A percentile compares a stretch with the other conserved stretches of the same genome.
Conservation (phyloP, 345 rosid species). For the Bruguiera parviflora region DNA sequence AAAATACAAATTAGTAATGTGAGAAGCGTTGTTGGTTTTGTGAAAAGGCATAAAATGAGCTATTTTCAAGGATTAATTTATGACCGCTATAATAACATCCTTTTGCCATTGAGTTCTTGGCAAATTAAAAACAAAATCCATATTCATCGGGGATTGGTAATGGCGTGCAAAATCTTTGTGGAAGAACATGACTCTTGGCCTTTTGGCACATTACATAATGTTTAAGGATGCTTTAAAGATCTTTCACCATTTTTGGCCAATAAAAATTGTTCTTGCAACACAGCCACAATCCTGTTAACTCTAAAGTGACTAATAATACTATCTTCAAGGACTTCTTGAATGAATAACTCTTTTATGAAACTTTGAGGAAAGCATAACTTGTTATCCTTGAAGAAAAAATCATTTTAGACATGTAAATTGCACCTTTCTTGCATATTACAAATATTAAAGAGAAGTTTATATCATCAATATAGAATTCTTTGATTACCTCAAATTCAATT, state of each 20-base stretch:
- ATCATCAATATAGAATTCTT: background rate
- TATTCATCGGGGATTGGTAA: background rate
- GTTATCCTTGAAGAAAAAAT: background rate
- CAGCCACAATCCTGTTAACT: too few relatives aligned
- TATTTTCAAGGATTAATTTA: conserved; percentile 1
- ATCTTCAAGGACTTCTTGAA: too few relatives aligned
- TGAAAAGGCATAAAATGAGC: conserved; percentile 11
- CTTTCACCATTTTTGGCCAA: too few relatives aligned
- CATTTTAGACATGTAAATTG: background rate
- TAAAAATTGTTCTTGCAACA: too few relatives aligned
- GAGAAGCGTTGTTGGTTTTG: background rate
- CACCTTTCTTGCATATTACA: background rate
- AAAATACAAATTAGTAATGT: background rate
- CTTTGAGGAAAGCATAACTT: too few relatives aligned
- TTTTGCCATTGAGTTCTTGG: too few relatives aligned
- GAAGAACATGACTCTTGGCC: too few relatives aligned
- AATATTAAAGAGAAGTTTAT: background rate
- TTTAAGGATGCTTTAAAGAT: too few relatives aligned
- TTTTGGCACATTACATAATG: too few relatives aligned
- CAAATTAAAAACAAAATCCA: too few relatives aligned
- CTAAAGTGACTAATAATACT: too few relatives aligned
- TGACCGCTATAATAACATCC: background rate
- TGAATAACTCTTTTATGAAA: too few relatives aligned
- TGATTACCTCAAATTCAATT: background rate
- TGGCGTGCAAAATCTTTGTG: conserved; percentile 2